phyloP scores from a whole-genome alignment of 2,329 filamentous ascomycete genomes.

The Sporothrix phasma region DNA sequence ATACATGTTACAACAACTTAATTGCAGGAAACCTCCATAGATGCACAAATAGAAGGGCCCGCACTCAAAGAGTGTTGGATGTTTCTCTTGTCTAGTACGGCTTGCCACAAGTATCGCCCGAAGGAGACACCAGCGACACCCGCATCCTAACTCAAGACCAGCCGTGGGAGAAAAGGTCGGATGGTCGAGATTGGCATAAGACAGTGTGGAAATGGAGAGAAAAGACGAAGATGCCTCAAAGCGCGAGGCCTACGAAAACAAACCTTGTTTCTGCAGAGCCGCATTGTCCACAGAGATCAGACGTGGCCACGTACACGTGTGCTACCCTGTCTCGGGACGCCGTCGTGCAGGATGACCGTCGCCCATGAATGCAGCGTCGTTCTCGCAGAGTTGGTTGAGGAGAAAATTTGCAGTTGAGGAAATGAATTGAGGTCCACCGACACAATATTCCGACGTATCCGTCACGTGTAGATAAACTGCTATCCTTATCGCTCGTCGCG shows the following conservation, averaged over 20 bases:
- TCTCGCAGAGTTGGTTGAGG: not conserved
- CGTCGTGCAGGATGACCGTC: not conserved
- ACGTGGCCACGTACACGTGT: not conserved
- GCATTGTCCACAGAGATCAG: not conserved
- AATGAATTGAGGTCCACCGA: not conserved
- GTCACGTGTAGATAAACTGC: not conserved
- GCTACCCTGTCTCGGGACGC: not conserved
- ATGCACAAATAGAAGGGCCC: constrained; percentile 25
- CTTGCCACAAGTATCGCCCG: constrained; percentile 13
- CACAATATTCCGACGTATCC: too few relatives aligned
- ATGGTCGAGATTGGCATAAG: constrained; percentile 32
- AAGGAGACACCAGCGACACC: constrained; percentile 18
- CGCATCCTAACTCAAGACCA: constrained; percentile 31
- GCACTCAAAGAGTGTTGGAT: constrained; percentile 34
- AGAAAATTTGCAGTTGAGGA: not conserved
- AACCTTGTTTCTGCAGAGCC: not conserved
- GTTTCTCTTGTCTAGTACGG: constrained; percentile 30
- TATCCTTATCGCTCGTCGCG: not conserved
- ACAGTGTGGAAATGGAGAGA: constrained; percentile 17
- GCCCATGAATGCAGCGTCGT: not conserved
- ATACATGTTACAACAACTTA: constrained; percentile 31
- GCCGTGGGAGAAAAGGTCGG: constrained; percentile 20
- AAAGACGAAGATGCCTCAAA: not conserved
- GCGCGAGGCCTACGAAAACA: not conserved
- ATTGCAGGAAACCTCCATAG: constrained; percentile 31